Conservation (phyloP, 352 stramenopile species). For the Phytophthora rubi region DNA sequence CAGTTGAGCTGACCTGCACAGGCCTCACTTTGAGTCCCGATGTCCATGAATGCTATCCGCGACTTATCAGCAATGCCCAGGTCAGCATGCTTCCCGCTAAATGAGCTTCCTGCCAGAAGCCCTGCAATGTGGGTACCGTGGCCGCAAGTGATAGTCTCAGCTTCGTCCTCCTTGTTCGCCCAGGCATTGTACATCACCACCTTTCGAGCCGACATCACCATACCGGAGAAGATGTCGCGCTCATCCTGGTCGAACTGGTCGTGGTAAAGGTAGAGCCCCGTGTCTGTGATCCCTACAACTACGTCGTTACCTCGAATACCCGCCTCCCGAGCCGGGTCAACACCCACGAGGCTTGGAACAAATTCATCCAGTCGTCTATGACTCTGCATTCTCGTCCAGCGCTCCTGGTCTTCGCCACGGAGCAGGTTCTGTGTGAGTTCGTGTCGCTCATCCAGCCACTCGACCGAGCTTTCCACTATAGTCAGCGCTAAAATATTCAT, state of each 20-base stretch:
- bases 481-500: slow-evolving; percentile 57
- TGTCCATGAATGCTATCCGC: slow-evolving; percentile 93
- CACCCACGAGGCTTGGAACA: slow-evolving; percentile 64
- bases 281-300: slow-evolving; percentile 84
- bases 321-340: slow-evolving; percentile 58
- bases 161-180: slow-evolving; percentile 71
- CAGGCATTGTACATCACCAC: slow-evolving; percentile 84
- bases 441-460: slow-evolving; percentile 65
- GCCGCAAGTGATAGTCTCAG: slow-evolving; percentile 71
- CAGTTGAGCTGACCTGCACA: slow-evolving; percentile 63
- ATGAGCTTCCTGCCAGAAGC: slow-evolving; percentile 79
- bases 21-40: slow-evolving; percentile 60
- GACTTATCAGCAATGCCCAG: slow-evolving; percentile 78
- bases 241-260: slow-evolving; percentile 82
- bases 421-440: slow-evolving; percentile 45
- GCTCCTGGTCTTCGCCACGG: slow-evolving; percentile 31
- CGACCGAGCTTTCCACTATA: slow-evolving; percentile 56
- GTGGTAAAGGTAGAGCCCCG: slow-evolving; percentile 81
- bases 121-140: slow-evolving; percentile 91
- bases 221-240: slow-evolving; percentile 52
- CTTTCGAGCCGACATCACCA: slow-evolving; percentile 60
- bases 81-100: slow-evolving; percentile 55
- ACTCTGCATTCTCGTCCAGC: slow-evolving; percentile 33
- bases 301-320: slow-evolving; percentile 77
- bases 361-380: slow-evolving; percentile 69